Conservation (phyloP, 1,284 basidiomycete genomes). For the Austroboletus niveus region DNA sequence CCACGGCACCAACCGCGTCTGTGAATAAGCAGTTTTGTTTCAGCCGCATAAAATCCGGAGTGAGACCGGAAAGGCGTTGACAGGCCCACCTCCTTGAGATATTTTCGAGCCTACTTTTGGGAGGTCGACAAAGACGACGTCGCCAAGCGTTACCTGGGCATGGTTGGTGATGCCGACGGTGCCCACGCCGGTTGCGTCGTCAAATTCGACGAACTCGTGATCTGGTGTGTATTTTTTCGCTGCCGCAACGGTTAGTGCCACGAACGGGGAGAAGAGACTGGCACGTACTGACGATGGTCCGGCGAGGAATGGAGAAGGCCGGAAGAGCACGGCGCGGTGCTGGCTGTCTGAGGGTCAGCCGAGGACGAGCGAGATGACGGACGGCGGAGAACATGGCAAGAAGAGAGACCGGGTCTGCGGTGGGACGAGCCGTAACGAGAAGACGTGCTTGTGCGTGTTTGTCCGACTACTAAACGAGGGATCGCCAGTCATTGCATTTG, state of each 20-base stretch:
- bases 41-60: constrained; percentile 4
- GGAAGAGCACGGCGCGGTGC: not conserved
- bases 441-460: not conserved
- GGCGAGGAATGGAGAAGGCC: constrained; percentile 11
- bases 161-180: constrained; percentile 84
- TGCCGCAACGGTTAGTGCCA: constrained; percentile 30
- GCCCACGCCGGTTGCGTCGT: constrained; percentile 78
- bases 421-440: not conserved
- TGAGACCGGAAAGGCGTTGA: not conserved
- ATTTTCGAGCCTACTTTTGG: constrained; percentile 72
- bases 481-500: not conserved
- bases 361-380: constrained; percentile 24
- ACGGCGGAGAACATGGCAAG: constrained; percentile 22
- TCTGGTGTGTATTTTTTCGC: constrained; percentile 85
- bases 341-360: constrained; percentile 1
- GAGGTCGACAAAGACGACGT: constrained; percentile 97
- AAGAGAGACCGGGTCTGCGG: not conserved
- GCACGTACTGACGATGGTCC: constrained; percentile 33
- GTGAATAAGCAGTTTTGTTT: constrained; percentile 3
- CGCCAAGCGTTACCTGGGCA: constrained; percentile 65
- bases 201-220: constrained; percentile 88
- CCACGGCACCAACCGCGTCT: constrained; percentile 95
- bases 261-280: not conserved
- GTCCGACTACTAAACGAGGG: not conserved
- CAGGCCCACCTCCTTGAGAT: constrained; percentile 70